Base-by-base conservation (phyloP, 208 protist genomes). In the Leishmania major region DNA sequence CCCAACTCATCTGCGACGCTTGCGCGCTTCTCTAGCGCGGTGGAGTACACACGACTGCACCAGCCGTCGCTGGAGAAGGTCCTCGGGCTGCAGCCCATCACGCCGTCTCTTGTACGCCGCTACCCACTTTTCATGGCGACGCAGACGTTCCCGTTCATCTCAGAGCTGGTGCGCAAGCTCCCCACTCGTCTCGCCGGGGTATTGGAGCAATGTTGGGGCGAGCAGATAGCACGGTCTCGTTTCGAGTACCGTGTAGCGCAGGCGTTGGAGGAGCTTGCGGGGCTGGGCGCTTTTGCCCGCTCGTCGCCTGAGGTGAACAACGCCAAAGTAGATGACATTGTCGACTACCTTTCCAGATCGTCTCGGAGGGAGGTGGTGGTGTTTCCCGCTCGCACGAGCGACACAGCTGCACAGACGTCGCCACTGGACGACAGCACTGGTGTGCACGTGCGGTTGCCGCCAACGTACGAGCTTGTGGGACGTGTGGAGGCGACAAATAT, bases 1-100 rank as follows among this genome's bases (percentile, higher is more conserved):
- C 89, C 86, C n/a, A 92, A 84, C 66, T 88, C 93, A 28, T 93
- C 87, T 60, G 92, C 95, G 22, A 95, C 89, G 53, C 84, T 98
- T 31, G 83, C 90, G 37, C 86, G 85, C 62, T 92, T 96, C 83
- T 86, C 89, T 6, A 83, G 84, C 51, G 81, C 86, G 57, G 83
- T 86, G 64, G 79, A 90, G 47, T 88, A 85, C 60, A 75, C 80
- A 25, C 73, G 80, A 22, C 60, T 89, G 31, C 77, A 88, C 49
- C 87, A 91, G 74, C 86, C 89, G 0, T 89, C 91, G 3, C 67
- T 90, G 37, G 85, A 88, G 64, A 84, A 87, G 59, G 81, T 81
- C 43, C 83, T 89, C 8, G 60, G 69, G 25, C 88, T 90, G 47
- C 95, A 94, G 72, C 88, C 92, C 7, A 84, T 96, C 60, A 96